Conservation (phyloP, 164 flowering plant genomes). For the Berberis vulgaris region DNA sequence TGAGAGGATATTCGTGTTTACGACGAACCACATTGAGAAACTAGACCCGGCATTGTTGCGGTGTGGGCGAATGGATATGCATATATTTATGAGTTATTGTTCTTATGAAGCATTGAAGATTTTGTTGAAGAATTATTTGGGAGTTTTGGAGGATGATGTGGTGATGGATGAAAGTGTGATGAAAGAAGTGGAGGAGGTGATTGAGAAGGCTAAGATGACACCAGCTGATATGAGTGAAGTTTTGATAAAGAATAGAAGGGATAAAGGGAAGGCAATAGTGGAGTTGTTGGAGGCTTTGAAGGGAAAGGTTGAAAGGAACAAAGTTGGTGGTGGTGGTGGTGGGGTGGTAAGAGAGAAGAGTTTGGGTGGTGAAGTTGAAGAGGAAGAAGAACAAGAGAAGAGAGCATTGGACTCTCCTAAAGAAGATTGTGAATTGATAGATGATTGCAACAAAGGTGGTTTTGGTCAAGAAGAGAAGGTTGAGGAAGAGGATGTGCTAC, state of each 20-base stretch:
- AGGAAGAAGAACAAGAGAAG: slow-evolving; percentile 61
- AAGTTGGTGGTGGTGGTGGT: neutral
- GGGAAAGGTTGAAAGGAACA: slow-evolving; percentile 25
- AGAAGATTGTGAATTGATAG: slow-evolving; percentile 19
- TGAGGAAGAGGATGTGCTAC: neutral
- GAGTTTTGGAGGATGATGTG: slow-evolving; percentile 8
- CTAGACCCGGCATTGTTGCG: slow-evolving; percentile 84
- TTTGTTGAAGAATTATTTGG: slow-evolving; percentile 59
- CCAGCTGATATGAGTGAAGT: slow-evolving; percentile 87
- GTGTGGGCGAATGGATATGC: slow-evolving; percentile 91
- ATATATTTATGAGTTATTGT: slow-evolving; percentile 66
- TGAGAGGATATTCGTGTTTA: slow-evolving; percentile 85
- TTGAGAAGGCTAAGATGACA: slow-evolving; percentile 63
- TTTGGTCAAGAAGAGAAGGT: neutral
- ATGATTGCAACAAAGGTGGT: slow-evolving; percentile 9
- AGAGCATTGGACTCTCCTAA: slow-evolving; percentile 53
- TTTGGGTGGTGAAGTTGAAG: slow-evolving; percentile 14
- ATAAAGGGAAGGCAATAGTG: slow-evolving; percentile 38
- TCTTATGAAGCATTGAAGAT: slow-evolving; percentile 53
- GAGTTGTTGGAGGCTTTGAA: slow-evolving; percentile 47
- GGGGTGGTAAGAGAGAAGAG: slow-evolving; percentile 10
- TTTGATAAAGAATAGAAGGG: slow-evolving; percentile 60
- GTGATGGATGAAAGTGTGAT: slow-evolving; percentile 6
- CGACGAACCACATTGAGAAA: slow-evolving; percentile 86
- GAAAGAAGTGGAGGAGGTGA: slow-evolving; percentile 29